Evolutionary conservation across 768 basidiomycete species (phyloP).

Genomic region (Tulasnella sp.): DNA sequence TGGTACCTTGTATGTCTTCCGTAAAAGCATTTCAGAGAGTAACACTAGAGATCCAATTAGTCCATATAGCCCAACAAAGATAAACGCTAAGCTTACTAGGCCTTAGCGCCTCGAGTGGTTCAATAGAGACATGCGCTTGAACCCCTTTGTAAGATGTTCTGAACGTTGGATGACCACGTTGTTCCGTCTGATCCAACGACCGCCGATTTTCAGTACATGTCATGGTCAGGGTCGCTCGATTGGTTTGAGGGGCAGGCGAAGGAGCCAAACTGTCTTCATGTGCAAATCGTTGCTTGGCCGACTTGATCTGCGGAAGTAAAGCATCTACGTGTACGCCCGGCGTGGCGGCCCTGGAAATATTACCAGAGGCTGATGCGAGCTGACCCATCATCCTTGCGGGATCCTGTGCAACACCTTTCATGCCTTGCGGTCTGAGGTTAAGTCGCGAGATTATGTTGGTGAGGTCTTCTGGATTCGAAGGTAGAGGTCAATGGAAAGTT

Average conservation of each 20-base stretch:
- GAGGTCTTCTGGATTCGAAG: slow-evolving; percentile 2
- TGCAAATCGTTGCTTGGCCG: too few relatives aligned
- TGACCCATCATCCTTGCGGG: background rate
- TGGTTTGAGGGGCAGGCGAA: too few relatives aligned
- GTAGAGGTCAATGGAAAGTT: too few relatives aligned
- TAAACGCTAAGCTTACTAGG: background rate
- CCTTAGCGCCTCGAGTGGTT: background rate
- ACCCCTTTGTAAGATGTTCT: background rate
- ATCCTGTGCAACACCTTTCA: background rate
- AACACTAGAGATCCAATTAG: background rate
- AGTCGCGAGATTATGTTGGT: background rate
- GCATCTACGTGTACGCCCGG: too few relatives aligned
- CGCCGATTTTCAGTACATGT: too few relatives aligned
- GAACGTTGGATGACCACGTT: background rate
- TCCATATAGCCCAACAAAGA: background rate
- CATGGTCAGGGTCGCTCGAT: too few relatives aligned
- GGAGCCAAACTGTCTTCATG: too few relatives aligned
- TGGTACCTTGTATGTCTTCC: background rate
- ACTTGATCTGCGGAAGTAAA: too few relatives aligned
- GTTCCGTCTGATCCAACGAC: too few relatives aligned
- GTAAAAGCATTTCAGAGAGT: slow-evolving; percentile 1
- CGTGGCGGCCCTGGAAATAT: background rate
- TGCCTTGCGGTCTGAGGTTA: background rate
- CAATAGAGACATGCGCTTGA: background rate
- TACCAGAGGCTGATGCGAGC: background rate